Evolutionary conservation across 371 early-diverging fungal genomes (phyloP).

Genomic region (Actinomortierella wolfii): DNA sequence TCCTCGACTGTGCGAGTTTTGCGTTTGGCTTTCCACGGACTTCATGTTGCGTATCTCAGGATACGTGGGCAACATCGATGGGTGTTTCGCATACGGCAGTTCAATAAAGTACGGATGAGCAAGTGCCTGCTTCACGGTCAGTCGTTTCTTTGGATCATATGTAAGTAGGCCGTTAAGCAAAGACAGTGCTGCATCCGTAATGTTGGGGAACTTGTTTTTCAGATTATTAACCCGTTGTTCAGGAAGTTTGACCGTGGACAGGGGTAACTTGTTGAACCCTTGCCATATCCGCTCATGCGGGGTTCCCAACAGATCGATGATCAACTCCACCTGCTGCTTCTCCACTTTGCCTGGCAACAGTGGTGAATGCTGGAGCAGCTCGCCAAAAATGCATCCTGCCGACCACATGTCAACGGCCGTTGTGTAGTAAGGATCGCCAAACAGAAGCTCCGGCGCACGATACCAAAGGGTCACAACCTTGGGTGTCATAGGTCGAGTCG

Average conservation of each 20-base stretch:
- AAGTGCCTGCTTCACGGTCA: constrained; percentile 75
- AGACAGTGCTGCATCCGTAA: constrained; percentile 64
- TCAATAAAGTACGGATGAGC: constrained; percentile 80
- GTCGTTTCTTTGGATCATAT: constrained; percentile 78
- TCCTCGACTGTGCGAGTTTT: constrained; percentile 1
- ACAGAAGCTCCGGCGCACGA: constrained; percentile 89
- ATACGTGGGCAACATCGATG: constrained; percentile 66
- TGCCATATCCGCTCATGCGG: constrained; percentile 86
- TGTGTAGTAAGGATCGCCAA: constrained; percentile 81
- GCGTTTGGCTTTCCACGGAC: constrained; percentile 49
- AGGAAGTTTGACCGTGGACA: constrained; percentile 57
- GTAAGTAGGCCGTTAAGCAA: constrained; percentile 79
- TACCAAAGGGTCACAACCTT: constrained; percentile 97
- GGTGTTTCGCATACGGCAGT: constrained; percentile 65
- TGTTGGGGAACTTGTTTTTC: constrained; percentile 62
- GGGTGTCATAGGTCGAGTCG: constrained; percentile 82
- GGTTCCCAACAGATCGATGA: constrained; percentile 77
- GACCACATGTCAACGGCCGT: constrained; percentile 94
- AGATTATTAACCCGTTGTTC: constrained; percentile 62
- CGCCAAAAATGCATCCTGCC: constrained; percentile 88
- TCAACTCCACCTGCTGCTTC: constrained; percentile 73
- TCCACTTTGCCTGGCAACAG: constrained; percentile 88
- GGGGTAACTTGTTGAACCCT: constrained; percentile 67
- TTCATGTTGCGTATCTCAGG: constrained; percentile 66
- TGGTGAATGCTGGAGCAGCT: constrained; percentile 72